A percentile compares a stretch with the other conserved stretches of the same genome.
Evolutionary conservation across 768 basidiomycete species (phyloP).

Genomic region (Amylocystis lapponica): DNA sequence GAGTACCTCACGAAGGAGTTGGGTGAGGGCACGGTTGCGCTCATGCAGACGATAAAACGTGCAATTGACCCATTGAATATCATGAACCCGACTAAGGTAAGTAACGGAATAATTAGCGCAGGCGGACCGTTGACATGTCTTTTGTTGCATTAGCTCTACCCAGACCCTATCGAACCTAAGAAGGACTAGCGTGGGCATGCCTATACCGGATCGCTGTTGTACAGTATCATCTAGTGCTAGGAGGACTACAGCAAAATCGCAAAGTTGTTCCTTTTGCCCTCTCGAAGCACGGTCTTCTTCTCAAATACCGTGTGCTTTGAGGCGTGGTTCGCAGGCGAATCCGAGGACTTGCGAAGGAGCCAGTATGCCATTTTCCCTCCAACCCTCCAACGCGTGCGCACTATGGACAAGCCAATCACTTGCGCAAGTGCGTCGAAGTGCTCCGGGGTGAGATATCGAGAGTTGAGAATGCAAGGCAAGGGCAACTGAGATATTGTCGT

Average conservation of each 20-base stretch:
- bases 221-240: neutral
- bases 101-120: too few relatives aligned
- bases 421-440: conserved; percentile 54
- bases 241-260: conserved; percentile 40
- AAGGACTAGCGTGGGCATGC: neutral
- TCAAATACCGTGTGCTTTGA: conserved; percentile 25
- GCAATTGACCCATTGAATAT: conserved; percentile 58
- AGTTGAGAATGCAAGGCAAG: conserved; percentile 78
- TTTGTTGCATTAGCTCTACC: neutral
- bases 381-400: conserved; percentile 54
- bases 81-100: conserved; percentile 84
- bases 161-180: neutral
- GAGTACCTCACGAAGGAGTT: conserved; percentile 79
- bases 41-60: conserved; percentile 81
- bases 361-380: conserved; percentile 87
- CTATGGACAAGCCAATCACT: conserved; percentile 55
- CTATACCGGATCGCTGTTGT: neutral
- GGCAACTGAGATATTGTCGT: too few relatives aligned
- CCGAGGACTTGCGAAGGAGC: conserved; percentile 54
- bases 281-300: conserved; percentile 55
- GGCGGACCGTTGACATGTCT: neutral
- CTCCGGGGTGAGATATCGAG: conserved; percentile 68
- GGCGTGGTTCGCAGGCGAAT: conserved; percentile 7
- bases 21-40: conserved; percentile 71
- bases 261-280: conserved; percentile 80